A percentile compares a stretch with the other conserved stretches of the same genome.
phyloP scores from a whole-genome alignment of 495 filamentous ascomycete genomes.

The Cenococcum geophilum region DNA sequence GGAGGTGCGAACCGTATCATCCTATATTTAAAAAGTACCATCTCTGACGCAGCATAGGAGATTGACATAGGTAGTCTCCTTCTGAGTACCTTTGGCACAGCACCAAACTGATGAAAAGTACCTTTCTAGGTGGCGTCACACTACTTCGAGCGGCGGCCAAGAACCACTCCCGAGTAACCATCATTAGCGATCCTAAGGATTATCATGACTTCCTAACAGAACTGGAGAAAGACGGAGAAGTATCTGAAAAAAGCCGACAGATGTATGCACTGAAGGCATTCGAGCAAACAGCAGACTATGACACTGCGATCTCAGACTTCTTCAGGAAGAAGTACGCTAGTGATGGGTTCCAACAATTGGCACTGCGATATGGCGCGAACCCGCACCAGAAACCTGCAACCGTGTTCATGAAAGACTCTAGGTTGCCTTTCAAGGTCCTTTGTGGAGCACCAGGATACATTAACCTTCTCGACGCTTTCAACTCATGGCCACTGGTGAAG shows the following conservation, averaged over 20 bases:
- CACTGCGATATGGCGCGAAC: constrained; percentile 91
- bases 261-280: constrained; percentile 93
- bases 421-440: constrained; percentile 95
- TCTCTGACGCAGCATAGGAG: constrained; percentile 43
- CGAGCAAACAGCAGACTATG: constrained; percentile 97
- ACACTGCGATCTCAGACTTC: constrained; percentile 88
- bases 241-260: constrained; percentile 74
- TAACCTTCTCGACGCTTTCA: constrained; percentile 93
- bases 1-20: constrained; percentile 43
- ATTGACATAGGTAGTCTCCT: constrained; percentile 74
- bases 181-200: constrained; percentile 86
- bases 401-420: constrained; percentile 63
- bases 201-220: constrained; percentile 92
- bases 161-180: constrained; percentile 91
- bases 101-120: neutral
- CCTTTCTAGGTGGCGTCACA: constrained; percentile 62
- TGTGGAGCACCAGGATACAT: constrained; percentile 89
- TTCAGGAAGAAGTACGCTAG: constrained; percentile 94
- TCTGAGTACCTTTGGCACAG: neutral
- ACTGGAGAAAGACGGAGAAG: constrained; percentile 70
- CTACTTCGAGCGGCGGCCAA: constrained; percentile 94
- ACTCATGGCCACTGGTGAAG: constrained; percentile 94
- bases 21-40: neutral
- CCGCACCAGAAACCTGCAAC: constrained; percentile 95
- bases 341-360: constrained; percentile 72